Evolutionary conservation across 441 rosid genomes (phyloP).

Genomic region (Corymbia citriodora): DNA sequence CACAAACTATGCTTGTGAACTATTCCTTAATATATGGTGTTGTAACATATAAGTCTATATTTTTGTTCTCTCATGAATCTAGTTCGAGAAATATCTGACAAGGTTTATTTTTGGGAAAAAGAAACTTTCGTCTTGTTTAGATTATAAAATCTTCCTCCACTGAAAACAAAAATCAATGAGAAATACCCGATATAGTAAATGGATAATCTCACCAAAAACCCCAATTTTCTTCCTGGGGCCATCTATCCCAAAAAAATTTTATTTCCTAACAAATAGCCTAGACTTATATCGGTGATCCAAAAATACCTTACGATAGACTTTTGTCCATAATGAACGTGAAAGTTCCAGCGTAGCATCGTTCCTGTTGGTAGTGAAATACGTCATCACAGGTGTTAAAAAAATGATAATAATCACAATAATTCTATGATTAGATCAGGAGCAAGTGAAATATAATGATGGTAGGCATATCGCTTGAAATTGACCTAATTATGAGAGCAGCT

Average conservation of each 20-base stretch:
- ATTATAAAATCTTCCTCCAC: neutral
- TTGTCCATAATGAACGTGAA: neutral
- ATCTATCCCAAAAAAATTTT: neutral
- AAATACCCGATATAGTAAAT: neutral
- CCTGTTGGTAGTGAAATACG: neutral
- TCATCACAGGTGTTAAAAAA: neutral
- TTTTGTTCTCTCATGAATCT: neutral
- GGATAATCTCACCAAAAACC: neutral
- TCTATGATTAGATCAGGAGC: neutral
- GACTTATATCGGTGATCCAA: neutral
- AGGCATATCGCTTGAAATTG: neutral
- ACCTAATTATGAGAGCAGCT: neutral
- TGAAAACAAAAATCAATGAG: neutral
- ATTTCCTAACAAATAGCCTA: neutral
- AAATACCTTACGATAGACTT: neutral
- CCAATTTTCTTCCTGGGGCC: neutral
- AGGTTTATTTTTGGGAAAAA: neutral
- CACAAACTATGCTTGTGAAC: neutral
- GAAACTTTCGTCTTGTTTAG: neutral
- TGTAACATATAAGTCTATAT: neutral
- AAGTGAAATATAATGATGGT: neutral
- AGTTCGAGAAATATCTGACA: neutral
- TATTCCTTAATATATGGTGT: neutral
- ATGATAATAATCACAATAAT: neutral
- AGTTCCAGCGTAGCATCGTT: neutral